Base-by-base conservation (phyloP, 495 filamentous ascomycete species). In the Corynascus novoguineensis region DNA sequence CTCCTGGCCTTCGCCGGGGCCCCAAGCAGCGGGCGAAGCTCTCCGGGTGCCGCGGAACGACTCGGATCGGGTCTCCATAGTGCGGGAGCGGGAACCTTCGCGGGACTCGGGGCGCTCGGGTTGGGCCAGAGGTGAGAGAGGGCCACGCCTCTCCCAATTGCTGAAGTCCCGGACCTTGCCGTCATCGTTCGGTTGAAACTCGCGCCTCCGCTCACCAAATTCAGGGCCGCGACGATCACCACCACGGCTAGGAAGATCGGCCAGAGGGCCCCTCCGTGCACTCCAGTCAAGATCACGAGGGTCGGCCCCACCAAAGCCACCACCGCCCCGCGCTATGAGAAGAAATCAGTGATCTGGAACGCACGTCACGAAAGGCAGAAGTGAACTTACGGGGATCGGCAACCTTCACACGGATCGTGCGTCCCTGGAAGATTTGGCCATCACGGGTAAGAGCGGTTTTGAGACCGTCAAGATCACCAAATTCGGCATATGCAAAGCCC, bases 401-500 rank as follows among this genome's bases (percentile, higher is more conserved):
- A 46, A 78, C 69, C 66, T 75, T 97, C 67, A 96, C 83, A 60
- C 89, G 82, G 66, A 98, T 91, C 59, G 83, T 86, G 46, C 93
- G 82, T 40, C 92, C 92, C 70, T 91, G 84, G 66, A 98, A 89
- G 56, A 82, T 82, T 24, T 80, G 76, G 46, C 88, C 87, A 60
- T 86, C 88, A 53, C 91, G 80, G 38, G 89, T 88, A 50, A 98
- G 77, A 27, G 95, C 95, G 62, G 89, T 87, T 77, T 96, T 91
- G 64, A 98, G 75, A 41, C 95, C 93, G 52, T 96, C 91, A 17
- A 92, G 78, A 38, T 85, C 86, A 55, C 78, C 85, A 66, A 97
- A 98, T 67, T 97, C 95, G 48, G 95, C 91, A 73, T 98, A 98
- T 41, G 91, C 93, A 66, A 98, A 98, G 38, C 93, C 93, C 79